Base-by-base conservation (phyloP, 164 flowering plant genomes). In the Tetrastigma voinierianum region DNA sequence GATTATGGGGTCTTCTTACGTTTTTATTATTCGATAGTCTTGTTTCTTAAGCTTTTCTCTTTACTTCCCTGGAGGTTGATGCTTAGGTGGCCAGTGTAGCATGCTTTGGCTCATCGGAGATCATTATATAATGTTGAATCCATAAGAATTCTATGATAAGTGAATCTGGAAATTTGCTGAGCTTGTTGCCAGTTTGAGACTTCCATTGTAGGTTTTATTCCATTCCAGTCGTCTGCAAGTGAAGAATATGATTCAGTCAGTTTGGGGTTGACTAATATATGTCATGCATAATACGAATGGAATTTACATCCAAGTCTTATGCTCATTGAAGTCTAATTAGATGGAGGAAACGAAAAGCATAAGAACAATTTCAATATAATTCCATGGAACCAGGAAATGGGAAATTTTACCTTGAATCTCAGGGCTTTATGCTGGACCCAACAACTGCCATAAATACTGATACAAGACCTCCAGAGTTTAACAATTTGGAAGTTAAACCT, bases 381-480 rank as follows among this genome's bases (percentile, higher is more conserved):
- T 64, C 70, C 55, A 53, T 58, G 59, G 89, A 80, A 44, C 46
- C 70, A 61, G 73, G 86, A 70, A 76, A 62, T 69, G 83, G 81
- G 62, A 84, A 81, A 19, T 65, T 64, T 54, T 76, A 73, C 83
- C 67, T 59, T 74, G 17, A 73, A 65, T 69, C 90, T 78, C 57
- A 76, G 79, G 63, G n/a, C n/a, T 72, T 76, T 70, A 44, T 75
- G 57, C 80, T 64, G 18, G 93, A 82, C 69, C 85, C 86, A 16
- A 61, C 81, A 9, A 73, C 71, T 59, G 70, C 63, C 55, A 63
- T 67, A 1, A 78, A 74, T 71, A 69, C 72, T 23, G 80, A 83
- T 67, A 55, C 74, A n/a, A 80, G 86, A 45, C 89, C 87, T 64
- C 83, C 87, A 12, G 88, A 86, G 17, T 73, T 68, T 70, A 32